Evolutionary conservation across 169 alveolate genomes (phyloP).

Genomic region (Plasmodium blacklocki): DNA sequence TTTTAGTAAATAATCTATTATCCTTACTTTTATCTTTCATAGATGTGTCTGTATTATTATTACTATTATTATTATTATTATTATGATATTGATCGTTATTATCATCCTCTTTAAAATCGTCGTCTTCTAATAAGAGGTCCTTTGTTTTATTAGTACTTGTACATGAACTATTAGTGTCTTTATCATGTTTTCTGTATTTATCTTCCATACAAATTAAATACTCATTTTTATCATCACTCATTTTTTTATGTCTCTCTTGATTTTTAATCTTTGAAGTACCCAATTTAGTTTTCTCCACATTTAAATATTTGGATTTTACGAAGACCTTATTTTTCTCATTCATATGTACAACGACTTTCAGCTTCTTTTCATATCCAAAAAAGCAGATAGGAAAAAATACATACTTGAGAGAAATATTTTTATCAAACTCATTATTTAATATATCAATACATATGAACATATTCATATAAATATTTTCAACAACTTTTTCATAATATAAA

Average conservation of each 20-base stretch:
- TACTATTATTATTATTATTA: too few species aligned
- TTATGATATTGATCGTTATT: too few species aligned
- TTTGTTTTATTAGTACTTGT: too few species aligned
- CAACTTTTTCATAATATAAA: constrained; percentile 50
- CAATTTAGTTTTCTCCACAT: neutral
- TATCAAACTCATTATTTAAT: constrained; percentile 43
- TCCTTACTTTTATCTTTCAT: neutral
- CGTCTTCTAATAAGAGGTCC: too few species aligned
- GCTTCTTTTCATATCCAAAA: constrained; percentile 14
- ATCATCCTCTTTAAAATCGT: too few species aligned
- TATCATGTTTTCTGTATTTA: too few species aligned
- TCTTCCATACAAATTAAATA: neutral
- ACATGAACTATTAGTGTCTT: too few species aligned
- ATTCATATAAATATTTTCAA: constrained; percentile 60
- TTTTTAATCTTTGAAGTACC: too few species aligned
- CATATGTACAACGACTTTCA: constrained; percentile 35
- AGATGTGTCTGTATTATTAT: too few species aligned
- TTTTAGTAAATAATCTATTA: neutral
- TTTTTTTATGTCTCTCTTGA: neutral
- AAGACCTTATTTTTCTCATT: constrained; percentile 28
- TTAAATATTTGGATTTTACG: constrained; percentile 11
- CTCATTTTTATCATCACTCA: neutral
- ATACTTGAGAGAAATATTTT: constrained; percentile 59
- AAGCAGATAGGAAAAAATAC: constrained; percentile 42
- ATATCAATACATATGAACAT: constrained; percentile 77